Conservation (phyloP, 148 eudicot genomes). For the Amaranthus cruentus region DNA sequence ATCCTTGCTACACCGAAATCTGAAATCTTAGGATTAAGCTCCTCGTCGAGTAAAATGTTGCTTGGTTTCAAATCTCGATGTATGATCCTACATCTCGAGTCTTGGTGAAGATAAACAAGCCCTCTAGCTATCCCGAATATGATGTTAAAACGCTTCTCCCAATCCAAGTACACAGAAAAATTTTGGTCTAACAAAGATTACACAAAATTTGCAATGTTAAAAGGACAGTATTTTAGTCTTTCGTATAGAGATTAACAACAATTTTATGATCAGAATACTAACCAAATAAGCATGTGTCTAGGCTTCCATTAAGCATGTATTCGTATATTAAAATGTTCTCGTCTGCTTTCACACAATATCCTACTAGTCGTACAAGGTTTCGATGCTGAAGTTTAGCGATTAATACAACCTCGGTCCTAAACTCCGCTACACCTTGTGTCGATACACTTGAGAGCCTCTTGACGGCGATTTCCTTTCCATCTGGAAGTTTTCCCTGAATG, state of each 20-base stretch:
- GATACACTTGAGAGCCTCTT: conserved; percentile 32
- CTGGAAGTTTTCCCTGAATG: conserved; percentile 26
- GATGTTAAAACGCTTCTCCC: conserved; percentile 38
- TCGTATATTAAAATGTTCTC: conserved; percentile 29
- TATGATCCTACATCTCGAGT: conserved; percentile 27
- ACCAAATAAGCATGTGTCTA: conserved; percentile 28
- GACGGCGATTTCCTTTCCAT: conserved; percentile 26
- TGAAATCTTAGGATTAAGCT: conserved; percentile 30
- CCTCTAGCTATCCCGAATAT: conserved; percentile 33
- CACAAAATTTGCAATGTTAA: neutral
- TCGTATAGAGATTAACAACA: neutral
- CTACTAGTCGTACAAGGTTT: conserved; percentile 29
- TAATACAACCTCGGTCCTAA: conserved; percentile 25
- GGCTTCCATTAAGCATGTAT: conserved; percentile 31
- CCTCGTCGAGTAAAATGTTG: conserved; percentile 28
- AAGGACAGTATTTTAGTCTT: neutral
- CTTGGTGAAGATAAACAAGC: conserved; percentile 29
- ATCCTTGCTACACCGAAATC: conserved; percentile 32
- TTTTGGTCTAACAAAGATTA: conserved; percentile 12
- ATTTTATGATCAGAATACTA: conserved; percentile 2
- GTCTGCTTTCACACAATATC: conserved; percentile 27
- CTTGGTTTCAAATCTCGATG: conserved; percentile 33
- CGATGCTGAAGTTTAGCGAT: conserved; percentile 31
- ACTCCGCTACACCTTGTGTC: conserved; percentile 25
- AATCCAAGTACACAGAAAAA: conserved; percentile 18